Evolutionary conservation across 108 stramenopile genomes (phyloP).

Genomic region (Pseudonitzschia multiseries): DNA sequence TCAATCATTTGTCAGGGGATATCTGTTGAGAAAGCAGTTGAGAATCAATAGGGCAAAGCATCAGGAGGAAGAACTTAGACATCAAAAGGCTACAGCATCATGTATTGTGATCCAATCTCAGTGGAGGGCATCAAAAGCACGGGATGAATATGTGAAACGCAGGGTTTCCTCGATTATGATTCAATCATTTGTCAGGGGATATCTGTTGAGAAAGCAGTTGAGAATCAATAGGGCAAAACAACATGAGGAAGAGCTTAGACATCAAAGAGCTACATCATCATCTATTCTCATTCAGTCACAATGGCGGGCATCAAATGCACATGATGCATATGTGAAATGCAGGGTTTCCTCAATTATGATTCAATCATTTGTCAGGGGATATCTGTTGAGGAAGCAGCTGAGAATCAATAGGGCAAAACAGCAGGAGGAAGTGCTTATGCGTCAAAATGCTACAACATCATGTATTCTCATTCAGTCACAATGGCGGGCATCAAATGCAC

Average conservation of each 20-base stretch:
- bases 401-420: not conserved
- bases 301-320: constrained; percentile 9
- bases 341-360: constrained; percentile 8
- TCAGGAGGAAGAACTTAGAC: not conserved
- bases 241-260: not conserved
- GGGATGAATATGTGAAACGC: not conserved
- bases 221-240: not conserved
- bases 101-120: not conserved
- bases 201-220: not conserved
- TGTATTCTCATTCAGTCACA: not conserved
- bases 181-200: constrained; percentile 2
- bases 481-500: not conserved
- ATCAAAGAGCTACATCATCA: not conserved
- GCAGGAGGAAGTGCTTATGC: not conserved
- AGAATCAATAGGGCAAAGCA: not conserved
- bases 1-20: too few relatives aligned
- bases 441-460: not conserved
- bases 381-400: not conserved
- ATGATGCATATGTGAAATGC: not conserved
- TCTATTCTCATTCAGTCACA: constrained; percentile 11
- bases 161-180: constrained; percentile 2
- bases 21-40: too few relatives aligned
- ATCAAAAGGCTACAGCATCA: not conserved
- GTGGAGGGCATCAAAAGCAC: constrained; percentile 6
- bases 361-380: constrained; percentile 1